These are phyloP conservation scores for Boletus coccyginus DNA, from an alignment of 768 basidiomycete species.

Conservation along the genomic window DNA sequence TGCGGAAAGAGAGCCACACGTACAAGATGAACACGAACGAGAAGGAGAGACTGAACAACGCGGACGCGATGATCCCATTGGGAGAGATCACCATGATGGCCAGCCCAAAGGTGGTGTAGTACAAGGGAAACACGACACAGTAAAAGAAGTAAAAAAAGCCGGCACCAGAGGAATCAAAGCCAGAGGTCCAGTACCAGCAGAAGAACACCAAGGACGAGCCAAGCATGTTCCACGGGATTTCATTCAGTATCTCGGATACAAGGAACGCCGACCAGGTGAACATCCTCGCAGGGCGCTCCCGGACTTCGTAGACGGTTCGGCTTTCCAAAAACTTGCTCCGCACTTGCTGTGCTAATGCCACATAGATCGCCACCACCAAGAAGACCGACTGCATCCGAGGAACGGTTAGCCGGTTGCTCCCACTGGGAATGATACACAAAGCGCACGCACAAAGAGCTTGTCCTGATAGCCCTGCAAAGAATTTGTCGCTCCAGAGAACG, in stretches of 20 bases:
- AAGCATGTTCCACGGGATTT: constrained; percentile 44
- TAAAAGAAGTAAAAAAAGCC: constrained; percentile 40
- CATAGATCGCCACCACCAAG: constrained; percentile 42
- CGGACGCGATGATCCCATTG: constrained; percentile 38
- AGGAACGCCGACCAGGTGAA: constrained; percentile 61
- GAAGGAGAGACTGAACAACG: constrained; percentile 39
- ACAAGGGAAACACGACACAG: constrained; percentile 40
- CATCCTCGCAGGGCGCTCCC: constrained; percentile 62
- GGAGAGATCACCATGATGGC: constrained; percentile 44
- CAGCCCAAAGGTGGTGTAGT: constrained; percentile 41
- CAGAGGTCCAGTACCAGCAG: constrained; percentile 51
- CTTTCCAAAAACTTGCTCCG: constrained; percentile 56
- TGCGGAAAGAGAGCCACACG: constrained; percentile 6
- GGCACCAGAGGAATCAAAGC: constrained; percentile 35
- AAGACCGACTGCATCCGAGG: constrained; percentile 41
- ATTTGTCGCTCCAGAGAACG: constrained; percentile 37
- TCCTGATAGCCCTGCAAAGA: constrained; percentile 41
- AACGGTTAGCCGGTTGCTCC: neutral
- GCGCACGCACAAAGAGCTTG: constrained; percentile 39
- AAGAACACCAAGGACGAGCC: constrained; percentile 41
- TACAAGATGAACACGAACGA: constrained; percentile 44
- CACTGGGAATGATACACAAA: neutral
- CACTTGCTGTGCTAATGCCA: constrained; percentile 55
- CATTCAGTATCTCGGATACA: constrained; percentile 49
- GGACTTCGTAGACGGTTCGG: constrained; percentile 57